A percentile compares a stretch with the other conserved stretches of the same genome.
Evolutionary conservation across 441 rosid species (phyloP).

Genomic region (Macaranga tanarius): DNA sequence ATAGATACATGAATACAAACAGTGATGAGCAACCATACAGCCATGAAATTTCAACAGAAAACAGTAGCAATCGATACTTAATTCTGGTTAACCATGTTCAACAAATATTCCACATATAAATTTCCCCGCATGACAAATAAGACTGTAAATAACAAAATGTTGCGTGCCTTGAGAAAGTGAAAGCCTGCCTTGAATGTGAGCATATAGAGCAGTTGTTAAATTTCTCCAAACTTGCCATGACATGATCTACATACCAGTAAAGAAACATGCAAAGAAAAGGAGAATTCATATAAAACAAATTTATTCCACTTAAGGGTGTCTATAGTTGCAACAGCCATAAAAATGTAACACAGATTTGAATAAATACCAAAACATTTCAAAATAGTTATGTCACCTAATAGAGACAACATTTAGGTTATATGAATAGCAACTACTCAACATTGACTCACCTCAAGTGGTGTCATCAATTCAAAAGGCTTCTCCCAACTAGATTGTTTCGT

Average conservation of each 20-base stretch:
- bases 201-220: constrained; percentile 45
- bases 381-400: constrained; percentile 8
- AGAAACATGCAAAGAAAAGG: constrained; percentile 42
- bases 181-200: constrained; percentile 49
- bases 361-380: constrained; percentile 18
- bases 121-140: constrained; percentile 28
- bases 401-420: constrained; percentile 15
- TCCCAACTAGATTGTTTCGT: constrained; percentile 97
- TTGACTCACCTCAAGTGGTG: constrained; percentile 85
- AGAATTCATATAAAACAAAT: constrained; percentile 35
- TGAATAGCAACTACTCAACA: constrained; percentile 19
- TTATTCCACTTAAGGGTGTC: constrained; percentile 30
- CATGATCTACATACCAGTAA: constrained; percentile 43
- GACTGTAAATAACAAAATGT: constrained; percentile 33
- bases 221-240: constrained; percentile 48
- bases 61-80: constrained; percentile 16
- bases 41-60: constrained; percentile 18
- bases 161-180: constrained; percentile 51
- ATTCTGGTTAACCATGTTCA: constrained; percentile 15
- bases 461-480: constrained; percentile 95
- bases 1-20: neutral
- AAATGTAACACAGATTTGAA: constrained; percentile 16
- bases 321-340: constrained; percentile 30
- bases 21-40: constrained; percentile 6
- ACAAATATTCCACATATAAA: constrained; percentile 19